Conservation (phyloP, 1,139 yeast genomes). For the Kodamaea anthophila region DNA sequence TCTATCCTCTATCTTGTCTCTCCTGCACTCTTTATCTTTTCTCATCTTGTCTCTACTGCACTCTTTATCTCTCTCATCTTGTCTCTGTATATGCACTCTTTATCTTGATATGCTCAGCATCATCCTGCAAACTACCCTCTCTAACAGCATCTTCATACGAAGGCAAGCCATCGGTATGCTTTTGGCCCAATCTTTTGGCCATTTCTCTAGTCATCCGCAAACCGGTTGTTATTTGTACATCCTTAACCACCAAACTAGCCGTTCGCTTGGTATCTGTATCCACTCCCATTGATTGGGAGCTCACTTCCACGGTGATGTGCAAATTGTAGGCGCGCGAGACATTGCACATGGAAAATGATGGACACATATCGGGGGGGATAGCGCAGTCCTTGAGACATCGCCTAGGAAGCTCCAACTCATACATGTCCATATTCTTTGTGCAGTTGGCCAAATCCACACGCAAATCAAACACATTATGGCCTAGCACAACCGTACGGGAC, state of each 20-base stretch:
- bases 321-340: slow-evolving; percentile 44
- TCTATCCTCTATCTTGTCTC: background rate
- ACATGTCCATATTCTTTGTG: slow-evolving; percentile 20
- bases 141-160: slow-evolving; percentile 6
- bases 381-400: slow-evolving; percentile 33
- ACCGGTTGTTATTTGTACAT: slow-evolving; percentile 42
- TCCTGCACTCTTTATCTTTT: background rate
- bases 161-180: slow-evolving; percentile 2
- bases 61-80: background rate
- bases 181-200: slow-evolving; percentile 5
- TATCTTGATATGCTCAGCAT: slow-evolving; percentile 15
- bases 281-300: slow-evolving; percentile 14
- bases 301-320: slow-evolving; percentile 40
- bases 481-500: slow-evolving; percentile 22
- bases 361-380: slow-evolving; percentile 46
- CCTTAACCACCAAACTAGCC: slow-evolving; percentile 20
- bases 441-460: slow-evolving; percentile 38
- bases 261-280: slow-evolving; percentile 2
- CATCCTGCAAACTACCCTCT: slow-evolving; percentile 10
- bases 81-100: slow-evolving; percentile 21
- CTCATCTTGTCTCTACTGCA: background rate
- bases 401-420: slow-evolving; percentile 44
- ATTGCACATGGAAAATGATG: slow-evolving; percentile 55
- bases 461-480: slow-evolving; percentile 28
- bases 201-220: slow-evolving; percentile 18